Evolutionary conservation across 2,329 filamentous ascomycete species (phyloP).

Genomic region (Thielaviopsis punctulata): DNA sequence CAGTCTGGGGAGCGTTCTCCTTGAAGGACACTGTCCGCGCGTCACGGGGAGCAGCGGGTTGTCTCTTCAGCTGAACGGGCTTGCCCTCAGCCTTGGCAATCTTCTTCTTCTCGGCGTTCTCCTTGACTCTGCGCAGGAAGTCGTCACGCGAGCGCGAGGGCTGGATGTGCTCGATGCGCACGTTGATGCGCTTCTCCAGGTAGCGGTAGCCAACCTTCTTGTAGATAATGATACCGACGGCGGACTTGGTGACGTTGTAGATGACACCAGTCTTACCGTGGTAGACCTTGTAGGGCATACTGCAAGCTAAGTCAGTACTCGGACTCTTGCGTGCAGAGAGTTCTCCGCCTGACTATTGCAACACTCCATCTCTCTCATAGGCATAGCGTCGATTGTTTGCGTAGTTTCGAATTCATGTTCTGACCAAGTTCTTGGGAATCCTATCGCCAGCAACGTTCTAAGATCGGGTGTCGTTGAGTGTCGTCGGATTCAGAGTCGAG

Average conservation of each 20-base stretch:
- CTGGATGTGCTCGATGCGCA: conserved; percentile 92
- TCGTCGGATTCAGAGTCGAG: neutral
- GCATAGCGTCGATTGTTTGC: no score
- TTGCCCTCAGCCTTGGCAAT: conserved; percentile 81
- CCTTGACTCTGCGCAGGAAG: conserved; percentile 92
- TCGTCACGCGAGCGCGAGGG: conserved; percentile 92
- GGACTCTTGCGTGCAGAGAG: neutral
- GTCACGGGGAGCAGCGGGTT: conserved; percentile 62
- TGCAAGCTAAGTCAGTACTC: conserved; percentile 22
- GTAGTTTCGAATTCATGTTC: neutral
- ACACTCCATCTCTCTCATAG: neutral
- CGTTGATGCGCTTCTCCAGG: conserved; percentile 99
- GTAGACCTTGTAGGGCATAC: conserved; percentile 99
- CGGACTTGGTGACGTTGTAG: conserved; percentile 98
- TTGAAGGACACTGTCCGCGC: conserved; percentile 62
- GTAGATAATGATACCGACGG: conserved; percentile 97
- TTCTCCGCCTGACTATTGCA: neutral
- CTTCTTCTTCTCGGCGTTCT: conserved; percentile 82
- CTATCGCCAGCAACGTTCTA: no score
- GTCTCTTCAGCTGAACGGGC: conserved; percentile 84
- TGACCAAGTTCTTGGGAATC: no score
- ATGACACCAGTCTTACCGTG: conserved; percentile 97
- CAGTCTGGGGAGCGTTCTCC: conserved; percentile 78
- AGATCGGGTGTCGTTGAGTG: conserved; percentile 1
- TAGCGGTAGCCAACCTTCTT: conserved; percentile 99